A percentile compares a stretch with the other conserved stretches of the same genome.
These are phyloP conservation scores for Lathyrus aphaca DNA, from an alignment of 306 rosid species.

Conservation along the genomic window DNA sequence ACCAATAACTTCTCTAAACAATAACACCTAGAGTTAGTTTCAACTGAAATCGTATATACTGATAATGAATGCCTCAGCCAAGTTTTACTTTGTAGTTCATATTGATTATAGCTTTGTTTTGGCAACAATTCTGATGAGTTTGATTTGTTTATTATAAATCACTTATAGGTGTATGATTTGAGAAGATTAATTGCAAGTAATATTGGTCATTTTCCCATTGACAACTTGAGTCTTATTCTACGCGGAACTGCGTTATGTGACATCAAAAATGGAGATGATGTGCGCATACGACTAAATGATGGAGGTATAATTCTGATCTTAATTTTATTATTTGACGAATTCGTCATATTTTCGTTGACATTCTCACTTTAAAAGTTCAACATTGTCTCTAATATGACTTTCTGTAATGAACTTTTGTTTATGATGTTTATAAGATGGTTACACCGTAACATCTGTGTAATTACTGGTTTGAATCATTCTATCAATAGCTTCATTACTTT, in stretches of 20 bases:
- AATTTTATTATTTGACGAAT: slow-evolving; percentile 31
- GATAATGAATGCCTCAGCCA: not conserved
- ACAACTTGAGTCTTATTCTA: slow-evolving; percentile 73
- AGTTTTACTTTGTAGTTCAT: not conserved
- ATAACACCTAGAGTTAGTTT: too few species aligned
- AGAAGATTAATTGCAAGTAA: slow-evolving; percentile 66
- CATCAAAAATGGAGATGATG: slow-evolving; percentile 60
- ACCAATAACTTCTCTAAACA: too few species aligned
- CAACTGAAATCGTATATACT: not conserved
- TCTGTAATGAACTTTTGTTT: not conserved
- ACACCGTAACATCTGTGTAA: slow-evolving; percentile 1
- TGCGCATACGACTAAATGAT: slow-evolving; percentile 55
- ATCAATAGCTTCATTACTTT: not conserved
- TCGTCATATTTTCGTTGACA: not conserved
- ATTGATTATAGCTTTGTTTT: not conserved
- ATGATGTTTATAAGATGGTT: not conserved
- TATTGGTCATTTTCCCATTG: slow-evolving; percentile 55
- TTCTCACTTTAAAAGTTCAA: slow-evolving; percentile 19
- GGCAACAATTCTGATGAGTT: not conserved
- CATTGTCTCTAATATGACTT: not conserved
- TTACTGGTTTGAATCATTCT: not conserved
- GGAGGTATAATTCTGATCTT: slow-evolving; percentile 63
- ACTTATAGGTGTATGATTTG: slow-evolving; percentile 72
- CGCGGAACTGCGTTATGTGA: slow-evolving; percentile 78
- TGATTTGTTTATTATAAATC: slow-evolving; percentile 37